These are phyloP conservation scores for Articulospora tetracladia DNA, from an alignment of 495 filamentous ascomycete species.

Conservation along the genomic window DNA sequence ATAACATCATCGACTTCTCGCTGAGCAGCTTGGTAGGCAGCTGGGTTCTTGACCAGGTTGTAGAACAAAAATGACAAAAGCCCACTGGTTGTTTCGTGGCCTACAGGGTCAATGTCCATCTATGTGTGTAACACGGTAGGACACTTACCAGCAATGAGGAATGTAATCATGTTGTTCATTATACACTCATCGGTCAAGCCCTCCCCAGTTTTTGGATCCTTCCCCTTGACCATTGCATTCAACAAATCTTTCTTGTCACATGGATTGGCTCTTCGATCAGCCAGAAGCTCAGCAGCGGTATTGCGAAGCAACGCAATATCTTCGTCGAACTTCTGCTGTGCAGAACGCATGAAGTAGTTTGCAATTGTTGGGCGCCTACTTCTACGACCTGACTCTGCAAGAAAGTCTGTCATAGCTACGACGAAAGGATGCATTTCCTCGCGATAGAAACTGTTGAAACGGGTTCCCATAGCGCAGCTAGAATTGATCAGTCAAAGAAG, in stretches of 20 bases:
- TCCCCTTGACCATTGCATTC: constrained; percentile 64
- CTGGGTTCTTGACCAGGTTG: constrained; percentile 33
- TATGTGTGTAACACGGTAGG: neutral
- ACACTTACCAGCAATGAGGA: constrained; percentile 49
- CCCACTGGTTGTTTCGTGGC: constrained; percentile 71
- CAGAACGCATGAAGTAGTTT: constrained; percentile 44
- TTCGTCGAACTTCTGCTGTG: constrained; percentile 51
- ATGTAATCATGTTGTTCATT: constrained; percentile 70
- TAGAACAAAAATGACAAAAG: constrained; percentile 46
- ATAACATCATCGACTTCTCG: constrained; percentile 49
- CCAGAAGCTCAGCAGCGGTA: constrained; percentile 54
- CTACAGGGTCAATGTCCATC: constrained; percentile 25
- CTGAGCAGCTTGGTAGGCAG: constrained; percentile 28
- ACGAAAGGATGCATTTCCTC: constrained; percentile 57
- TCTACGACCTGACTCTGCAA: constrained; percentile 51
- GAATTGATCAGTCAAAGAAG: neutral
- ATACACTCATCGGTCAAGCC: constrained; percentile 58
- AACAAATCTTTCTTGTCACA: constrained; percentile 64
- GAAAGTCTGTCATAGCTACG: constrained; percentile 51
- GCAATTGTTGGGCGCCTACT: constrained; percentile 47
- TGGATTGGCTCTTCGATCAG: constrained; percentile 52
- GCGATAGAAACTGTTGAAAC: constrained; percentile 69
- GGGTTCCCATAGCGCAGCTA: constrained; percentile 62
- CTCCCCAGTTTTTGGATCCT: constrained; percentile 62
- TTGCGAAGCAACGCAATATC: constrained; percentile 55